Evolutionary conservation across 139 green algal genomes (phyloP).

Genomic region (Marvania coccoides): DNA sequence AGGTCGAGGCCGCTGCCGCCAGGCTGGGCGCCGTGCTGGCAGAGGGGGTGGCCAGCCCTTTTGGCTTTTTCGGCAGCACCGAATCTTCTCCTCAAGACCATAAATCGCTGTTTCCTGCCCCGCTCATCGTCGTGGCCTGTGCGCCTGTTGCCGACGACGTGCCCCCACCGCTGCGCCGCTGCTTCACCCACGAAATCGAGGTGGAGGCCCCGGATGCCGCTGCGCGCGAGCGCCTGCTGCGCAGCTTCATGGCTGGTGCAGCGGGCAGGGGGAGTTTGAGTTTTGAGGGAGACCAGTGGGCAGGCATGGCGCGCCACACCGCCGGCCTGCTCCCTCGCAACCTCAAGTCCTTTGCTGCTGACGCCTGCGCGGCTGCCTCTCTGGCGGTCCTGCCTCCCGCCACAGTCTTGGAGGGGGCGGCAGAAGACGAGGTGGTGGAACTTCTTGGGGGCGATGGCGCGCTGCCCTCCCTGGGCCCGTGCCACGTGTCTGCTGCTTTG

Average conservation of each 20-base stretch:
- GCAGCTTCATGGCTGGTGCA: background rate
- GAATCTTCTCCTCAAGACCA: background rate
- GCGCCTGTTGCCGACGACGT: slow-evolving; percentile 38
- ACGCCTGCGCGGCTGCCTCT: slow-evolving; percentile 35
- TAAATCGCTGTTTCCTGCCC: background rate
- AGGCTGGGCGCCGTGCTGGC: slow-evolving; percentile 29
- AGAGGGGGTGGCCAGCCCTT: slow-evolving; percentile 11
- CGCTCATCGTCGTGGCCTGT: slow-evolving; percentile 57
- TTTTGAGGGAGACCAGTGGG: slow-evolving; percentile 6
- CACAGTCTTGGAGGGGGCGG: background rate
- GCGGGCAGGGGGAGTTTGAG: background rate
- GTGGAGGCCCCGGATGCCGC: slow-evolving; percentile 29
- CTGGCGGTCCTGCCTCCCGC: slow-evolving; percentile 5
- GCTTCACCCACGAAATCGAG: slow-evolving; percentile 77
- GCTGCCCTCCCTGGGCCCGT: background rate
- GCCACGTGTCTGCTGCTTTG: slow-evolving; percentile 41
- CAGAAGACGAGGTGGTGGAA: background rate
- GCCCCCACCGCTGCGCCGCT: slow-evolving; percentile 48
- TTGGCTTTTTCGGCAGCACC: slow-evolving; percentile 2
- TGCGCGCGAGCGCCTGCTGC: slow-evolving; percentile 28
- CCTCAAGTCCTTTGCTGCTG: slow-evolving; percentile 58
- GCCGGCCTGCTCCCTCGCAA: slow-evolving; percentile 69
- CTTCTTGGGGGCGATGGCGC: background rate
- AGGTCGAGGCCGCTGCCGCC: slow-evolving; percentile 5
- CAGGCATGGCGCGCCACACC: slow-evolving; percentile 48